Evolutionary conservation across 78 protist genomes (phyloP), one percentile per base, ranked within the genome.

Genomic region (Dictyostelium firmibasis): DNA sequence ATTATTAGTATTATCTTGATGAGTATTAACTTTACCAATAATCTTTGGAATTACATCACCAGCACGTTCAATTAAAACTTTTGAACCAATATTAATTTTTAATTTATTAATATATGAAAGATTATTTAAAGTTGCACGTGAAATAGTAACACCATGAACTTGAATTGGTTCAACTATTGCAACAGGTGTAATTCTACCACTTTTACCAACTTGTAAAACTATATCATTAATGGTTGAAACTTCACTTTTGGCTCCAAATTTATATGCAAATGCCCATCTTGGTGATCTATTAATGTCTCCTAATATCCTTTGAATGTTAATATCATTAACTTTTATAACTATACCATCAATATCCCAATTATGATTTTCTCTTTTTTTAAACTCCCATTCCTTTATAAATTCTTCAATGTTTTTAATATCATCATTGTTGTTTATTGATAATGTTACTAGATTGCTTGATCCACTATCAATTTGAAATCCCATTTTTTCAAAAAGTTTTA

Each of bases 231-330:
- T 62, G 0, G 35, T 78, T 5, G 92, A 76, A 7, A 47, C 7
- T 20, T 41, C 27, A 13, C 64, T 41, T 5, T 41, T 23, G 4
- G 92, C 96, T 14, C 60, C 43, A 62, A 86, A 93, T 41, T 93
- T 93, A 82, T 77, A 93, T 4, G 96, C 96, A 25, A 93, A 74
- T 18, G 96, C 96, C 96, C 96, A 93, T 57, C 96, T 72, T 25
- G 96, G 96, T 16, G 96, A 41, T 31, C 92, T 74, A 67, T 86
- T 57, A 3, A 47, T 38, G 2, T 93, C 88, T 2, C 92, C 87
- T 1, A 93, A 20, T 11, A 13, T 16, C 9, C 29, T n/a, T 60
- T 93, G 96, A 6, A 27, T 4, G 3, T 11, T 85, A 4, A 85
- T 50, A 18, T 25, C 27, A 74, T 93, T 85, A 0, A 93, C 86